A percentile compares a stretch with the other conserved stretches of the same genome.
Evolutionary conservation across 1,139 yeast genomes (phyloP).

Genomic region (Eremothecium coryli): DNA sequence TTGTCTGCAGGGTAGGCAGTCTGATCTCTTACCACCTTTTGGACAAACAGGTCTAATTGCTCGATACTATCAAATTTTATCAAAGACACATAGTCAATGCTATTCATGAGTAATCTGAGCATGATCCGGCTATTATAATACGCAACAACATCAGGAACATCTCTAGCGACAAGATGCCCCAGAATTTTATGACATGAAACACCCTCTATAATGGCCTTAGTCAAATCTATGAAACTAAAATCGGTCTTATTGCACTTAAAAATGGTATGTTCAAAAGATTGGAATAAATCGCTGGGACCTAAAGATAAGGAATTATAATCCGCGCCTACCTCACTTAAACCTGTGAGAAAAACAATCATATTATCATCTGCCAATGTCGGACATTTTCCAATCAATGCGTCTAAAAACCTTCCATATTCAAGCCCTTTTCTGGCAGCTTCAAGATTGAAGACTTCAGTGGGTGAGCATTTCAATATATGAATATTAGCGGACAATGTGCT

Average conservation of each 20-base stretch:
- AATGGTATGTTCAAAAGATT: conserved; percentile 17
- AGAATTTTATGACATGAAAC: neutral
- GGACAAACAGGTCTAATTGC: conserved; percentile 31
- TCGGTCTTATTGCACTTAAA: conserved; percentile 8
- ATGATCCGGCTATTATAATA: conserved; percentile 28
- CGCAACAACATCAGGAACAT: conserved; percentile 9
- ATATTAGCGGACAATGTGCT: conserved; percentile 39
- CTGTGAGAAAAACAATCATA: conserved; percentile 22
- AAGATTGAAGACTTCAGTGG: conserved; percentile 13
- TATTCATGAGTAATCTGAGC: conserved; percentile 21
- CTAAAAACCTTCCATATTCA: conserved; percentile 24
- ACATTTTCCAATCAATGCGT: conserved; percentile 12
- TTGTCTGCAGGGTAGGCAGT: conserved; percentile 22
- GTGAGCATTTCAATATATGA: conserved; percentile 28
- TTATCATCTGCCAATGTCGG: conserved; percentile 17
- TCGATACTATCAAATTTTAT: conserved; percentile 27
- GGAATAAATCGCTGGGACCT: conserved; percentile 16
- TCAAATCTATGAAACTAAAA: conserved; percentile 22
- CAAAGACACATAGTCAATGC: conserved; percentile 31
- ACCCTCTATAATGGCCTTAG: conserved; percentile 10
- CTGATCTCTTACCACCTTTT: conserved; percentile 24
- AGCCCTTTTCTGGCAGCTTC: conserved; percentile 13
- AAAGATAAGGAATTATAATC: conserved; percentile 32
- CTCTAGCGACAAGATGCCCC: conserved; percentile 3
- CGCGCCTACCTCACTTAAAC: conserved; percentile 31